Conservation (phyloP, 306 rosid species). For the Castanea sativa region DNA sequence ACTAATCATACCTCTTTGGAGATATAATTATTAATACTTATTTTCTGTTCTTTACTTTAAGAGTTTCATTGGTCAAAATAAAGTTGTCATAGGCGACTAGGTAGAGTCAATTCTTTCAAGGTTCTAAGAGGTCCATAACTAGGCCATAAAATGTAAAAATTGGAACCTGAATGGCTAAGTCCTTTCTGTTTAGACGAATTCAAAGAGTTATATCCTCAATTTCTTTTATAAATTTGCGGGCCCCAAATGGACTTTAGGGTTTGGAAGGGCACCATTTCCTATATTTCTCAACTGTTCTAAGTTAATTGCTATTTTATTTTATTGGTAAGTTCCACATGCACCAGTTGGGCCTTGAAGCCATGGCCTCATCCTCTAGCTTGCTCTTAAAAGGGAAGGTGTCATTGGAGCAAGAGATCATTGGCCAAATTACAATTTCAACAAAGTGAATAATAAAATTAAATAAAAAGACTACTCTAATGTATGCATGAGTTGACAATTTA, state of each 20-base stretch:
- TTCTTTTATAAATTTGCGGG: not conserved
- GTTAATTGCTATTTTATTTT: not conserved
- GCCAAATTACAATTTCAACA: not conserved
- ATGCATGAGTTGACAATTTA: not conserved
- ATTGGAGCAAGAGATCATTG: not conserved
- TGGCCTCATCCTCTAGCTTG: not conserved
- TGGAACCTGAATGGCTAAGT: not conserved
- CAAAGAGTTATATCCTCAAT: not conserved
- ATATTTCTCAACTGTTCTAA: not conserved
- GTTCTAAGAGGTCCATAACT: too few species aligned
- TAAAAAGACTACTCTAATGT: not conserved
- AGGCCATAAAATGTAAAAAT: too few species aligned
- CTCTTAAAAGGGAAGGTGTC: not conserved
- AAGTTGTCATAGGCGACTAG: not conserved
- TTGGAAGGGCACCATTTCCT: not conserved
- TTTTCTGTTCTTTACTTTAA: too few species aligned
- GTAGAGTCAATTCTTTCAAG: too few species aligned
- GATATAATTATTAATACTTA: too few species aligned
- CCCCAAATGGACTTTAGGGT: not conserved
- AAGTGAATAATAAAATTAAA: not conserved
- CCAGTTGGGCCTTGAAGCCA: constrained; percentile 7
- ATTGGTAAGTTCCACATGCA: not conserved
- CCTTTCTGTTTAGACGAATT: not conserved
- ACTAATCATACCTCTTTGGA: not conserved
- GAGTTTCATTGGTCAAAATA: not conserved